Base-by-base conservation (phyloP, 140 eudicot species). In the Senecio squalidus region DNA sequence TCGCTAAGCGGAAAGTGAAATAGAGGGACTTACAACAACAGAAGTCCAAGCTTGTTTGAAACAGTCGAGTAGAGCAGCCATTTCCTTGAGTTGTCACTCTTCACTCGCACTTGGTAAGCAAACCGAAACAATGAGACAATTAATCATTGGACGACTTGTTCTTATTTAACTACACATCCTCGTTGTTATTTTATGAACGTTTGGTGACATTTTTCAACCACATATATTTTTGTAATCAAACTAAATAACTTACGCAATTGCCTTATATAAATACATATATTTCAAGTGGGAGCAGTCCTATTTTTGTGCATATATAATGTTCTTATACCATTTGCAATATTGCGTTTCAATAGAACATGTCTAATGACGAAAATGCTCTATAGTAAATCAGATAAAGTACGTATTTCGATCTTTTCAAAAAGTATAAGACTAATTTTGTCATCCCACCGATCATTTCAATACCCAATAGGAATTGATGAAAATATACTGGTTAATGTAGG, bases 11-110 rank as follows among this genome's bases (percentile, higher is more conserved):
- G 56, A 43, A 24, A 29, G 9, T 13, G 3, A 28, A 23, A 27
- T 31, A 36, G 60, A 45, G 23, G 26, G n/a, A 40, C 72, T 64
- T 72, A 72, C 77, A 28, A 49, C 8, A 16, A 64, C 30, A 50
- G 56, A 64, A 50, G 72, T 34, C 77, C 77, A 36, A 49, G 31
- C 49, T 47, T 72, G 67, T 15, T 72, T 48, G 49, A 56, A 47
- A 38, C 13, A 26, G 38, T 21, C 1, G 67, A 64, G 55, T 47
- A 72, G 27, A 56, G 48, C 67, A 64, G 61, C 61, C 77, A 71
- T 71, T 5, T 45, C 5, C 62, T 30, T 38, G 40, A 31, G 14
- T 39, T 16, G 34, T 38, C 23, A 25, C 20, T 52, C 33, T 14
- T 21, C 18, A 51, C 57, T 38, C 27, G n/a, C 33, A 58, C 61